These are phyloP conservation scores for Candida bentonensis DNA, from an alignment of 805 yeast species.

Conservation along the genomic window DNA sequence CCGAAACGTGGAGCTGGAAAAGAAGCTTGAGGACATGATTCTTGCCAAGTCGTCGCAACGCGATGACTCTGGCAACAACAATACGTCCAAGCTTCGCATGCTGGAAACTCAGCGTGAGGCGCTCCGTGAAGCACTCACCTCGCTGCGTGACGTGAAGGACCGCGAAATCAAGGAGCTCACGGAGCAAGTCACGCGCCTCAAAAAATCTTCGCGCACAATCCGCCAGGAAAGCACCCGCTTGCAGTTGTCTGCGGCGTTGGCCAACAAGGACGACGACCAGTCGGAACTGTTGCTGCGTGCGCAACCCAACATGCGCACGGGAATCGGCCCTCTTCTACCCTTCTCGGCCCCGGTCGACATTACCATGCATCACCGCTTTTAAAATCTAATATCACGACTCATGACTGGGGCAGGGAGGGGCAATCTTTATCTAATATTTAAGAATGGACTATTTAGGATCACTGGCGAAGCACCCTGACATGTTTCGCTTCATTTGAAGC, in stretches of 20 bases:
- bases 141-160: conserved; percentile 12
- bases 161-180: conserved; percentile 10
- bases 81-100: conserved; percentile 6
- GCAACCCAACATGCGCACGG: neutral
- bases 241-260: neutral
- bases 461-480: too few relatives aligned
- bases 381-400: too few relatives aligned
- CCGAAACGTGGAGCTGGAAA: conserved; percentile 9
- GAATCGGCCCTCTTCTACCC: conserved; percentile 1
- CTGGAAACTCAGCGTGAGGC: conserved; percentile 12
- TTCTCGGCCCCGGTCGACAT: conserved; percentile 1
- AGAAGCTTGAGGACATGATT: conserved; percentile 6
- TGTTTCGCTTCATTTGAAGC: too few relatives aligned
- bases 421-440: too few relatives aligned
- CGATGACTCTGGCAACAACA: neutral
- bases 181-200: conserved; percentile 2
- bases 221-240: neutral
- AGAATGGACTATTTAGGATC: too few relatives aligned
- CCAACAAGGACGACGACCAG: neutral
- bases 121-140: conserved; percentile 11
- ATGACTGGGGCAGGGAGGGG: too few relatives aligned
- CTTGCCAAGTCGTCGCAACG: conserved; percentile 1
- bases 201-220: neutral
- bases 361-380: neutral
- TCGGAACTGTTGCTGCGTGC: neutral